A percentile compares a stretch with the other conserved stretches of the same genome.
Conservation (phyloP, 106 monocot genomes). For the Dendrobium catenatum region DNA sequence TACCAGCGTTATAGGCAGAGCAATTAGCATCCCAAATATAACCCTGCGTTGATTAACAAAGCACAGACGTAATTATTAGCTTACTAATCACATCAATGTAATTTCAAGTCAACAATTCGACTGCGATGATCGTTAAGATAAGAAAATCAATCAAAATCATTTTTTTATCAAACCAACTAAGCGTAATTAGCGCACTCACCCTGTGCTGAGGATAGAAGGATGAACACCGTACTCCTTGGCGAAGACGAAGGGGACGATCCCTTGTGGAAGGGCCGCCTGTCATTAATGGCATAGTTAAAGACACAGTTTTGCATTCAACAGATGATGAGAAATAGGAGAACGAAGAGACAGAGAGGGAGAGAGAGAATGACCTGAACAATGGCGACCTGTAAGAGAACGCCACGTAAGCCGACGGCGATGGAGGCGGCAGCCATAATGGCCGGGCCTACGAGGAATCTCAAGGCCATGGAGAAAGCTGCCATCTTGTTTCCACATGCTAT, state of each 20-base stretch:
- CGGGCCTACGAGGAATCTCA: constrained; percentile 73
- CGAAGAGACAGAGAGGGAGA: background rate
- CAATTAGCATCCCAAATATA: constrained; percentile 90
- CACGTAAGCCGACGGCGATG: constrained; percentile 59
- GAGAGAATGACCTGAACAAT: constrained; percentile 63
- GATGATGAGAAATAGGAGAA: background rate
- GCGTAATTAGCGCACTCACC: constrained; percentile 35
- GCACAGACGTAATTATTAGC: background rate
- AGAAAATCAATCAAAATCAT: background rate
- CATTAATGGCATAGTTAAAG: background rate
- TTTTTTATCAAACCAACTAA: no score
- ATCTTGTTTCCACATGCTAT: constrained; percentile 81
- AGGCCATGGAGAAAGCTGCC: constrained; percentile 71
- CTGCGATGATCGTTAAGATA: background rate
- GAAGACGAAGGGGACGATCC: constrained; percentile 90
- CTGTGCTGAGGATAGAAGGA: constrained; percentile 87
- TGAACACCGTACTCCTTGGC: constrained; percentile 97
- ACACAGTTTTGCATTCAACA: background rate
- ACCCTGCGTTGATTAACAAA: constrained; percentile 30
- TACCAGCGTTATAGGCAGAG: constrained; percentile 65
- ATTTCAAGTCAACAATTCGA: background rate
- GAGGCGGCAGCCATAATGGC: constrained; percentile 85
- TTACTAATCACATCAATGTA: background rate
- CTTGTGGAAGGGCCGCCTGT: constrained; percentile 95
- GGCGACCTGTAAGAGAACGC: constrained; percentile 60